phyloP scores from a whole-genome alignment of 345 rosid species.

The Dimocarpus longan region DNA sequence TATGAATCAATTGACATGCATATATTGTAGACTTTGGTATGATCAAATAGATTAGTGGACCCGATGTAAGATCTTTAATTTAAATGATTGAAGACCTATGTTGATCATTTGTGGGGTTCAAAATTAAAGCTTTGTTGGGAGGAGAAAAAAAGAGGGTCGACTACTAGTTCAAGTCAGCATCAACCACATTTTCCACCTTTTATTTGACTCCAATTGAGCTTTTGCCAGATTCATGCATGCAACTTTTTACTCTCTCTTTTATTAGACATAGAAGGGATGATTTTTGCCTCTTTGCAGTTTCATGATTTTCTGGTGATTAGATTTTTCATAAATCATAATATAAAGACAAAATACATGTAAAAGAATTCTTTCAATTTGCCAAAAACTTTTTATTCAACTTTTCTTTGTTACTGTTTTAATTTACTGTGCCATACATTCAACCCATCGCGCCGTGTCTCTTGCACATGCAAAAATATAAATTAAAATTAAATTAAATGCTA shows the following conservation, averaged over 20 bases:
- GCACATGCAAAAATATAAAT: too few species aligned
- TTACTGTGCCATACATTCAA: too few species aligned
- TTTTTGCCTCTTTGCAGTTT: neutral
- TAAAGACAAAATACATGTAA: too few species aligned
- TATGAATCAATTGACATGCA: slow-evolving; percentile 1
- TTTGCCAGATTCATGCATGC: slow-evolving; percentile 27
- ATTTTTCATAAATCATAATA: too few species aligned
- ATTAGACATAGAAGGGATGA: neutral
- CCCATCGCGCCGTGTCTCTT: too few species aligned
- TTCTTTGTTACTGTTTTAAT: too few species aligned
- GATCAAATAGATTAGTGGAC: slow-evolving; percentile 20
- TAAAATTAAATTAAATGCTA: too few species aligned
- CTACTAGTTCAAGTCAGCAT: slow-evolving; percentile 2
- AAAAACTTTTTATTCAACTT: too few species aligned
- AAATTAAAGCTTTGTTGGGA: slow-evolving; percentile 18
- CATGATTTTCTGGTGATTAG: neutral
- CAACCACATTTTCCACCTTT: slow-evolving; percentile 1
- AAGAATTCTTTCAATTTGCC: too few species aligned
- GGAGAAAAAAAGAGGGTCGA: neutral
- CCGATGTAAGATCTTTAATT: neutral
- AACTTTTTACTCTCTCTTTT: neutral
- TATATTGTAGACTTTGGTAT: neutral
- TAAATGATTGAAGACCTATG: neutral
- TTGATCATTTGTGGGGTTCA: slow-evolving; percentile 26
- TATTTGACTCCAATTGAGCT: slow-evolving; percentile 12